phyloP scores from a whole-genome alignment of 345 rosid species.

The Eucalyptus coolabah region DNA sequence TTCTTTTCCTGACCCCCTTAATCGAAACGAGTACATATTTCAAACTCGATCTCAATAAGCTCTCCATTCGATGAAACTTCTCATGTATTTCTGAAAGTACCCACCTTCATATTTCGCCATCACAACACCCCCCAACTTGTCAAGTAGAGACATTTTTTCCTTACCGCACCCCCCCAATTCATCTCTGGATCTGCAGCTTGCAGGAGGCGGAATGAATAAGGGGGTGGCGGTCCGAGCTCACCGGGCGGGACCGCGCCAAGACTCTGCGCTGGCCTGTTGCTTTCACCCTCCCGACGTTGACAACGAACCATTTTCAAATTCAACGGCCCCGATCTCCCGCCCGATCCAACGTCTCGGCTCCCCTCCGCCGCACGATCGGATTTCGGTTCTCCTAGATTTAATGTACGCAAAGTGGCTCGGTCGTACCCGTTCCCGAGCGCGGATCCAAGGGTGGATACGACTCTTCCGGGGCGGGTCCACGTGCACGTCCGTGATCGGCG shows the following conservation, averaged over 20 bases:
- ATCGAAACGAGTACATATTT: neutral
- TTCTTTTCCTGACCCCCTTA: neutral
- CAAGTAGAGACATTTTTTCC: neutral
- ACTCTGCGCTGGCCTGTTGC: slow-evolving; percentile 7
- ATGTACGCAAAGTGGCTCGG: neutral
- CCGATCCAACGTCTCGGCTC: neutral
- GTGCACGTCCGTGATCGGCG: neutral
- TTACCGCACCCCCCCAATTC: neutral
- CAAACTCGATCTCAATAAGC: neutral
- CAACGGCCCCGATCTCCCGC: slow-evolving; percentile 22
- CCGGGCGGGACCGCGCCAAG: slow-evolving; percentile 4
- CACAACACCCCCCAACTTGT: neutral
- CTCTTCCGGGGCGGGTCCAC: neutral
- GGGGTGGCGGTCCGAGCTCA: neutral
- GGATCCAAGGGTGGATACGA: neutral
- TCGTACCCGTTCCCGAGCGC: neutral
- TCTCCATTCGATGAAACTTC: neutral
- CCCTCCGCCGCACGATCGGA: neutral
- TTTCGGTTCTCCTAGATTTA: neutral
- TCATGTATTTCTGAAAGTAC: neutral
- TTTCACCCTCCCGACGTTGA: neutral
- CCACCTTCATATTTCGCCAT: neutral
- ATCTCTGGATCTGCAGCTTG: neutral
- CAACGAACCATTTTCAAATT: neutral
- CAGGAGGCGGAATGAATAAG: neutral